These are phyloP conservation scores for Diospyros kaki DNA, from an alignment of 148 eudicot genomes.

Conservation along the genomic window DNA sequence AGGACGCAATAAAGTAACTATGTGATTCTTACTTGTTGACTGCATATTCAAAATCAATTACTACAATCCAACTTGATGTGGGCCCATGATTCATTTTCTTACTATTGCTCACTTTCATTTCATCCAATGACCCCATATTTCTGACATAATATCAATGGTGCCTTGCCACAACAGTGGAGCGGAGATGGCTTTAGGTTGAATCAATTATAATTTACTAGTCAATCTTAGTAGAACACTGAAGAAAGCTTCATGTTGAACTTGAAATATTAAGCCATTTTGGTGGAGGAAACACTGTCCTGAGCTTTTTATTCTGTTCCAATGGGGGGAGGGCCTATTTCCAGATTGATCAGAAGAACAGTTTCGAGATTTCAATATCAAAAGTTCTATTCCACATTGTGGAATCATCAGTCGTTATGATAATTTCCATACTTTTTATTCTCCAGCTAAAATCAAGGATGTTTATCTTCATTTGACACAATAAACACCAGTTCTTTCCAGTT, in stretches of 20 bases:
- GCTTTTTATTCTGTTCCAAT: too few species aligned
- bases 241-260: too few species aligned
- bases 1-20: background rate
- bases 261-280: too few species aligned
- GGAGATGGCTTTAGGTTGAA: background rate
- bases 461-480: background rate
- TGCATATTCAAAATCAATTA: constrained; percentile 1
- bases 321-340: too few species aligned
- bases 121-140: background rate
- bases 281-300: too few species aligned
- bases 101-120: background rate
- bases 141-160: background rate
- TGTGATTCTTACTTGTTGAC: background rate
- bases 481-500: background rate
- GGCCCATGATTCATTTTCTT: background rate
- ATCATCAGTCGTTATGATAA: background rate
- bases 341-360: too few species aligned
- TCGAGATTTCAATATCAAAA: too few species aligned
- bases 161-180: background rate
- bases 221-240: too few species aligned
- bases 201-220: background rate
- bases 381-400: too few species aligned
- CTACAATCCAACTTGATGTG: background rate
- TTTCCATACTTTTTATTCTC: background rate
- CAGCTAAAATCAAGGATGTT: background rate